A percentile compares a stretch with the other conserved stretches of the same genome.
Evolutionary conservation across 495 filamentous ascomycete genomes (phyloP).

Genomic region (Lasiosphaeria ovina): DNA sequence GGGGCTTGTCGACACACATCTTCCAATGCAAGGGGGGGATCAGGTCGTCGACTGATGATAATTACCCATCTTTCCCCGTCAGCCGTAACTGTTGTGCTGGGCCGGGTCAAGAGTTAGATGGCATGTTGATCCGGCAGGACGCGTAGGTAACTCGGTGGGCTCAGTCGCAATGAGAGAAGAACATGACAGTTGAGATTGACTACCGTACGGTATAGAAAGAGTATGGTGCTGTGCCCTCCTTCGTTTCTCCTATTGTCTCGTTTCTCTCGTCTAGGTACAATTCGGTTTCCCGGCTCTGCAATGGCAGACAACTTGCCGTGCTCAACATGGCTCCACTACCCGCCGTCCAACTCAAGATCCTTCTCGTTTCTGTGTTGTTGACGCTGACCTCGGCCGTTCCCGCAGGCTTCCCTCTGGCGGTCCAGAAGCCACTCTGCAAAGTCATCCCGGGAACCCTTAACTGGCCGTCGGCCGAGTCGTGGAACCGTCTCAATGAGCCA

Average conservation of each 20-base stretch:
- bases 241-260: no score
- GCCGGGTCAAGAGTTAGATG: no score
- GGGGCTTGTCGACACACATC: background rate
- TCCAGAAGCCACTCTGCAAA: slow-evolving; percentile 26
- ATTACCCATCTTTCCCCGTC: background rate
- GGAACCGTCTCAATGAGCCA: slow-evolving; percentile 36
- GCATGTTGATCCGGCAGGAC: no score
- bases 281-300: background rate
- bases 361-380: background rate
- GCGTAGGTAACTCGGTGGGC: no score
- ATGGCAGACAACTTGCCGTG: background rate
- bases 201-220: no score
- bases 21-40: background rate
- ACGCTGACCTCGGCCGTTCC: background rate
- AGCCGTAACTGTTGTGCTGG: no score
- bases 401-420: background rate
- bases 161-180: no score
- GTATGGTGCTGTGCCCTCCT: no score
- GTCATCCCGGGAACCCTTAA: slow-evolving; percentile 29
- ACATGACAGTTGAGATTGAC: no score
- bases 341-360: background rate
- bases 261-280: no score
- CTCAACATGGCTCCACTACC: background rate
- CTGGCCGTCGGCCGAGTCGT: slow-evolving; percentile 34
- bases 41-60: background rate